phyloP scores from a whole-genome alignment of 306 rosid genomes.

The Dryas drummondii region DNA sequence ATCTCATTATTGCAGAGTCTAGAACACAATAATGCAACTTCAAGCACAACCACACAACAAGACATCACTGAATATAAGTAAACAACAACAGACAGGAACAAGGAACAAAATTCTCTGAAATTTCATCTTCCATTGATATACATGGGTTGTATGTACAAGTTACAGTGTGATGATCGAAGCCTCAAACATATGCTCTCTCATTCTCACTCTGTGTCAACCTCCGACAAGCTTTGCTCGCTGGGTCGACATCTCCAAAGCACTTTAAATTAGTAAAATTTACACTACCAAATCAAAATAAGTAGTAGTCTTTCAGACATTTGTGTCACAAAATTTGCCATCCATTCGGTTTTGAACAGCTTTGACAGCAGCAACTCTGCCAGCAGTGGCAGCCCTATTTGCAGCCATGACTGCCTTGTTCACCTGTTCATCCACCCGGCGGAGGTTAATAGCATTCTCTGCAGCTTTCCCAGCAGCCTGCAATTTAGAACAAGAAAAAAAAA shows the following conservation, averaged over 20 bases:
- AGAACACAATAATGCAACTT: conserved; percentile 28
- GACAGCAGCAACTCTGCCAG: conserved; percentile 97
- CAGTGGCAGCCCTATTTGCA: conserved; percentile 86
- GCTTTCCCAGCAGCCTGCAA: conserved; percentile 82
- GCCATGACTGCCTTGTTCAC: conserved; percentile 79
- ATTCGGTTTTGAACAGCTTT: conserved; percentile 94
- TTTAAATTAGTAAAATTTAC: conserved; percentile 64
- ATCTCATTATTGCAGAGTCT: conserved; percentile 27
- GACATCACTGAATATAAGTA: conserved; percentile 3
- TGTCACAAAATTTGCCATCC: conserved; percentile 85
- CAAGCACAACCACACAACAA: conserved; percentile 27
- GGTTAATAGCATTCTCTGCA: conserved; percentile 68
- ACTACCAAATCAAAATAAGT: conserved; percentile 39
- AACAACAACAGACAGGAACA: background rate
- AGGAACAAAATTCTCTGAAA: conserved; percentile 13
- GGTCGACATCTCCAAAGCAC: conserved; percentile 66
- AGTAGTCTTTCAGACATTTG: conserved; percentile 39
- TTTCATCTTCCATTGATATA: conserved; percentile 59
- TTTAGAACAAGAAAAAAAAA: background rate
- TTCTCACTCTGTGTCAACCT: conserved; percentile 45
- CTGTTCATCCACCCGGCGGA: conserved; percentile 63
- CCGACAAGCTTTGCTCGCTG: conserved; percentile 61
- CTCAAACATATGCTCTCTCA: conserved; percentile 29
- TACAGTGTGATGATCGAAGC: conserved; percentile 56
- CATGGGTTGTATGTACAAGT: conserved; percentile 70